These are phyloP conservation scores for Pelargonium cotyledonis DNA, from an alignment of 441 rosid species.

Conservation along the genomic window DNA sequence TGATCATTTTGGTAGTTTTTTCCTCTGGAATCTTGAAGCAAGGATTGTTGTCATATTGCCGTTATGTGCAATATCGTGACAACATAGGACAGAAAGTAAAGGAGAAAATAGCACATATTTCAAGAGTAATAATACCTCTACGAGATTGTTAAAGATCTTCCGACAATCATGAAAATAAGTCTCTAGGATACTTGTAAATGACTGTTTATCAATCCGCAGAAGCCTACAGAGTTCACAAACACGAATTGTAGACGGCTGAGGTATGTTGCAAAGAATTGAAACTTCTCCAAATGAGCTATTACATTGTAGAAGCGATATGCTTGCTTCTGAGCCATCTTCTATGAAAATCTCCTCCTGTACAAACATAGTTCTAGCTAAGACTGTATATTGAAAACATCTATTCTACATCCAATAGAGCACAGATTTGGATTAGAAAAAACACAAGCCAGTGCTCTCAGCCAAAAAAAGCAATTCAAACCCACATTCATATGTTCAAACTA, in stretches of 20 bases:
- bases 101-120: background rate
- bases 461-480: background rate
- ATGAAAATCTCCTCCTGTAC: conserved; percentile 63
- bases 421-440: background rate
- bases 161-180: conserved; percentile 86
- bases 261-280: conserved; percentile 87
- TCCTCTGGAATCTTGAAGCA: too few species aligned
- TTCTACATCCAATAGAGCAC: background rate
- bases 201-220: conserved; percentile 81
- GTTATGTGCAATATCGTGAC: too few species aligned
- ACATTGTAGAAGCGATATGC: conserved; percentile 41
- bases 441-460: background rate
- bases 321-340: conserved; percentile 67
- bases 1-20: too few species aligned
- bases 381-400: conserved; percentile 6
- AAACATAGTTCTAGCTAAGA: conserved; percentile 6
- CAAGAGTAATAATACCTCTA: conserved; percentile 46
- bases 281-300: conserved; percentile 76
- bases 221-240: conserved; percentile 68
- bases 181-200: conserved; percentile 71
- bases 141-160: conserved; percentile 67
- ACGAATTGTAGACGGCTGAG: conserved; percentile 77
- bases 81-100: background rate
- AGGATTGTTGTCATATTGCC: too few species aligned
- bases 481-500: too few species aligned